These are phyloP conservation scores for Sphaerulina musiva DNA, from an alignment of 2,329 filamentous ascomycete genomes.

Conservation along the genomic window DNA sequence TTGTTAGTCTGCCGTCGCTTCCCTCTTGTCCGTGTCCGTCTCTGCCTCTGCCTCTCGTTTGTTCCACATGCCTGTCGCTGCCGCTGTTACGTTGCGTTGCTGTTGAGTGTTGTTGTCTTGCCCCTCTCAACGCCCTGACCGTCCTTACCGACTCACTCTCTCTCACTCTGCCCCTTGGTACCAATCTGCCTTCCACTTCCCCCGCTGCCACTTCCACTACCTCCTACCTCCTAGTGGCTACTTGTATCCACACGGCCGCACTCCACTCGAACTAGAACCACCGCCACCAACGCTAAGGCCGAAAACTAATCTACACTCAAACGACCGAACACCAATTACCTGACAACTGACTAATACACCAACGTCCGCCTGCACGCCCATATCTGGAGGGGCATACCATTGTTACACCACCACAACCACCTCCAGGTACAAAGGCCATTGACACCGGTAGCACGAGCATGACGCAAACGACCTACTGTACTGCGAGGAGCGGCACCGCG, in stretches of 20 bases:
- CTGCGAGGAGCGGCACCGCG: constrained; percentile 8
- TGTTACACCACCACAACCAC: neutral
- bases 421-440: neutral
- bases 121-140: too few species aligned
- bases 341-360: neutral
- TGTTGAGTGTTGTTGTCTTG: too few species aligned
- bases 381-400: neutral
- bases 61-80: too few species aligned
- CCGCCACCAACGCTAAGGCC: neutral
- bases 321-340: neutral
- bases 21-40: neutral
- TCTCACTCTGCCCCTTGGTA: neutral
- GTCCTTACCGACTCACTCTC: too few species aligned
- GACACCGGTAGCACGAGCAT: constrained; percentile 7
- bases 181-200: too few species aligned
- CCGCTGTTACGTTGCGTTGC: too few species aligned
- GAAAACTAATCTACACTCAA: neutral
- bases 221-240: too few species aligned
- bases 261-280: too few species aligned
- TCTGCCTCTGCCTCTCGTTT: neutral
- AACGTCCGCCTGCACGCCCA: neutral
- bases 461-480: constrained; percentile 18
- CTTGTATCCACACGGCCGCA: too few species aligned
- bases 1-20: too few species aligned
- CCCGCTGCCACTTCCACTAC: too few species aligned